Base-by-base conservation (phyloP, 768 basidiomycete genomes). In the Suillus hirtellus region DNA sequence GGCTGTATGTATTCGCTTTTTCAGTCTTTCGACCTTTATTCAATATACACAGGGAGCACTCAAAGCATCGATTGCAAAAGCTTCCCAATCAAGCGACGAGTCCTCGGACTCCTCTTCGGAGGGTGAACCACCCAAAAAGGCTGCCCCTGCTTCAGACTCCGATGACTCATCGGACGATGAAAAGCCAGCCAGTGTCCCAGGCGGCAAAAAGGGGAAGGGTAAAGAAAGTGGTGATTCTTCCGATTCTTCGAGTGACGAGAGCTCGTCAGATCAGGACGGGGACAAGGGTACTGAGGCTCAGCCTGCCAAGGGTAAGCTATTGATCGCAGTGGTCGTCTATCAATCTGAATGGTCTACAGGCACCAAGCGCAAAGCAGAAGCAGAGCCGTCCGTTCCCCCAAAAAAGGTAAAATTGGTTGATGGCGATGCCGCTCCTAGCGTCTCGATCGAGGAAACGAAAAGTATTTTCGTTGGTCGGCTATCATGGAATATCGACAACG, bases 401-500 rank as follows among this genome's bases (percentile, higher is more conserved):
- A 96, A 98, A 84, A 96, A 96, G 78, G 84, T 81, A 69, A 97
- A 95, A 81, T 80, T 89, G 56, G 84, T 77, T 53, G 83, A 88
- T 68, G 88, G 81, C 62, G 76, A 76, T 37, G 75, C 76, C 17
- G 72, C 75, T 24, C 61, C 69, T 6, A 70, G 67, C 35, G 78
- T 68, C 55, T 71, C 77, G 0, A 46, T 35, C 11, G 82, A 85
- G 66, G 82, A 87, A 63, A 80, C 81, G 17, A 88, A 82, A 70
- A 88, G 90, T 44, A 84, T 98, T 69, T 99, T 96, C 72, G 94
- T 99, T 67, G 96, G 96, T 61, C 85, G 86, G 63, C 84, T 99
- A 52, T 96, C 94, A 14, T 99, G 96, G 96, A 93, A 92, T 74
- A 90, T 99, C 66, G 96, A 98, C 80, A 91, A 93, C 73, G 96